Base-by-base conservation (phyloP, 2,329 filamentous ascomycete species). In the Stachybotrys chlorohalonatus region DNA sequence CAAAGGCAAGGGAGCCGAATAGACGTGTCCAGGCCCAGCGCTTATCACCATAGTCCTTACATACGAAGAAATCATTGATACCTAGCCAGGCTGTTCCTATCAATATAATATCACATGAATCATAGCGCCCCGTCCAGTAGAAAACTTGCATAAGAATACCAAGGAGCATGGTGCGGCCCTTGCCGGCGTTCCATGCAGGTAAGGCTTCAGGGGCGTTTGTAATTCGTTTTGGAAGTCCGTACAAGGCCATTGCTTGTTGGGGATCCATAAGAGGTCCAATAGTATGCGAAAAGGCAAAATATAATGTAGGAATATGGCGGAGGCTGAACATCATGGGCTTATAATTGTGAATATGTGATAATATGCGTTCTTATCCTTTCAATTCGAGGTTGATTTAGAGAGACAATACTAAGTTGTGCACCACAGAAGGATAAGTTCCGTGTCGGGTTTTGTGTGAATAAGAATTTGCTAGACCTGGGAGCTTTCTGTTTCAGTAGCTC, bases 221-320 rank as follows among this genome's bases (percentile, higher is more conserved):
- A 36, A 49, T 49, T 7, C 17, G 11, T 9, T 11, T 7, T n/a
- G 48, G 48, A 5, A 49, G 11, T 13, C 48, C 48, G 31, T 24
- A 49, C 48, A 49, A 9, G 11, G 16, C 17, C 16, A 49, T 49
- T 5, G 31, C 16, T 9, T 31, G 11, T 17, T 9, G 9, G 24
- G 11, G 9, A 6, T 9, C 17, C 48, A 11, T 17, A 31, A 49
- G 48, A 31, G 17, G 11, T 7, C 11, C 31, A 7, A 49, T 11
- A 24, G 31, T 49, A 13, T 24, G 17, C 7, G 17, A 5, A 9
- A 16, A 49, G 31, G 48, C 57, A 42, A 57, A 48, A 52, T 57
- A 59, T 15, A 59, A 31, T 16, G 55, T 55, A 16, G 55, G 53
- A 31, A 55, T 24, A 15, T 57, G 51, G 31, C 52, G 36, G 11